Conservation (phyloP, 805 yeast species). For the Metschnikowia chrysomelidarum region DNA sequence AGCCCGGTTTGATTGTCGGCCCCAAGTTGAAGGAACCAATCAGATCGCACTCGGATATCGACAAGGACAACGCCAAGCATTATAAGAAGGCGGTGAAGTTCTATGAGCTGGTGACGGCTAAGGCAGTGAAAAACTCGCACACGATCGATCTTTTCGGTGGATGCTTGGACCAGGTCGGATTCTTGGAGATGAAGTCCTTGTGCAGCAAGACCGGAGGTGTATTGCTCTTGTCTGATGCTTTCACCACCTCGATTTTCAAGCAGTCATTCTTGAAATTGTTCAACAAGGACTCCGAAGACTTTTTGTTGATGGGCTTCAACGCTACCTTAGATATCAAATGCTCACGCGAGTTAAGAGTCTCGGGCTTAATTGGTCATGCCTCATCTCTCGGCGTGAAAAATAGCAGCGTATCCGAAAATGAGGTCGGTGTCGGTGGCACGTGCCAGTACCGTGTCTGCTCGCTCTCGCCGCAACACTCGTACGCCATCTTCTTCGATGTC, state of each 20-base stretch:
- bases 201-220: slow-evolving; percentile 90
- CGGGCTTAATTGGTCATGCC: slow-evolving; percentile 94
- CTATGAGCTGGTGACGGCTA: slow-evolving; percentile 70
- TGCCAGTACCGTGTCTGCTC: slow-evolving; percentile 84
- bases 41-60: slow-evolving; percentile 96
- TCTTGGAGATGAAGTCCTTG: slow-evolving; percentile 87
- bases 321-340: slow-evolving; percentile 87
- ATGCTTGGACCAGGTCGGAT: slow-evolving; percentile 93
- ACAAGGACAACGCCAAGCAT: slow-evolving; percentile 83
- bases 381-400: slow-evolving; percentile 67
- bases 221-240: slow-evolving; percentile 83
- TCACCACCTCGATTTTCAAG: slow-evolving; percentile 91
- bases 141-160: slow-evolving; percentile 91
- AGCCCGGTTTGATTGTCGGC: slow-evolving; percentile 93
- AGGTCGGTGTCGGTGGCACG: slow-evolving; percentile 92
- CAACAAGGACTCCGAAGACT: slow-evolving; percentile 83
- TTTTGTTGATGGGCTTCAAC: slow-evolving; percentile 84
- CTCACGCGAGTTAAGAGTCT: slow-evolving; percentile 79
- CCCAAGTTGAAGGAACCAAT: slow-evolving; percentile 92
- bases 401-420: slow-evolving; percentile 82
- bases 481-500: slow-evolving; percentile 87
- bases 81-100: slow-evolving; percentile 82
- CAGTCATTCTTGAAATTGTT: slow-evolving; percentile 87
- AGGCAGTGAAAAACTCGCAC: slow-evolving; percentile 69
- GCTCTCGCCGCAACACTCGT: slow-evolving; percentile 83